Conservation (phyloP, 2,329 filamentous ascomycete genomes). For the Calonectria hawksworthii region DNA sequence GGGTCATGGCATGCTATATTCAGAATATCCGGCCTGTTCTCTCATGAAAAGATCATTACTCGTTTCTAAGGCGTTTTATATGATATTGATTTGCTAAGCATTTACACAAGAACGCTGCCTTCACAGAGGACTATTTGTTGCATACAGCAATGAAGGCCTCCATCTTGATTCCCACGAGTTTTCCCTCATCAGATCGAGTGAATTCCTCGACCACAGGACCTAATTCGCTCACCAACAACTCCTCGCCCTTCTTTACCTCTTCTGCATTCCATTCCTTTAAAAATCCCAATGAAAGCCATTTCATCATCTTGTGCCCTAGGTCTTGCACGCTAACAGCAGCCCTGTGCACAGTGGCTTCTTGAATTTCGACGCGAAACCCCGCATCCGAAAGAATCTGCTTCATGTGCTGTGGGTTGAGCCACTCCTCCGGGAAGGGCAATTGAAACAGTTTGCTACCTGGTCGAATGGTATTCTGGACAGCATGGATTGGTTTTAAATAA, state of each 20-base stretch:
- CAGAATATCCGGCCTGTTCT: neutral
- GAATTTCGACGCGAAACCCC: slow-evolving; percentile 4
- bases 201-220: neutral
- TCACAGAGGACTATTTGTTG: neutral
- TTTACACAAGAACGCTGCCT: neutral
- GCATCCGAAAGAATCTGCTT: neutral
- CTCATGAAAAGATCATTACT: neutral
- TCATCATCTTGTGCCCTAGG: neutral
- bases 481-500: slow-evolving; percentile 26
- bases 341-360: neutral
- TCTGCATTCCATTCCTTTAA: slow-evolving; percentile 11
- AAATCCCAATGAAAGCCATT: neutral
- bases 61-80: neutral
- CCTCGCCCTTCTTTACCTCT: neutral
- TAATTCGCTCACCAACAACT: neutral
- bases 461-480: slow-evolving; percentile 27
- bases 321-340: neutral
- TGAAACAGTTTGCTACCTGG: slow-evolving; percentile 29
- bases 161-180: slow-evolving; percentile 9
- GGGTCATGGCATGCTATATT: neutral
- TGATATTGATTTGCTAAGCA: neutral
- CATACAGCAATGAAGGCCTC: neutral
- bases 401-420: slow-evolving; percentile 21
- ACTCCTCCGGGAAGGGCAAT: slow-evolving; percentile 27
- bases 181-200: neutral